These are phyloP conservation scores for Leccinum broughii DNA, from an alignment of 768 basidiomycete genomes.

Conservation along the genomic window DNA sequence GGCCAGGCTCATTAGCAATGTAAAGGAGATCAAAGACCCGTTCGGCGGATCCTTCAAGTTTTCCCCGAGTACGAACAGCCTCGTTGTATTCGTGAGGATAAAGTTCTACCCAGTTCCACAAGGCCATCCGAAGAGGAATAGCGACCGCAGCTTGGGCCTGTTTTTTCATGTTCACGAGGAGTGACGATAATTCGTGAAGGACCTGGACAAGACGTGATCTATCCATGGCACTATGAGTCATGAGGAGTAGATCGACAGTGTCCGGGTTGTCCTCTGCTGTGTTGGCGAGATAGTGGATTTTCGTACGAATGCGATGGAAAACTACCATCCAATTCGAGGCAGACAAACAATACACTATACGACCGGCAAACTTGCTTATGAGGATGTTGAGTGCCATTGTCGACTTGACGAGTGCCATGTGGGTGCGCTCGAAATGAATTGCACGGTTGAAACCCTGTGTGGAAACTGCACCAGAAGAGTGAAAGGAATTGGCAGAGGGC, in stretches of 20 bases:
- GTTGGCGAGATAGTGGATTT: conserved; percentile 65
- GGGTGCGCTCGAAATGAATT: conserved; percentile 58
- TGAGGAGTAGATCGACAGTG: conserved; percentile 70
- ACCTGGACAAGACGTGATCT: conserved; percentile 65
- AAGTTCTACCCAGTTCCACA: conserved; percentile 90
- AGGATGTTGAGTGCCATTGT: conserved; percentile 55
- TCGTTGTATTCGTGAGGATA: conserved; percentile 81
- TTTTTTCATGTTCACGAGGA: conserved; percentile 78
- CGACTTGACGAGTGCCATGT: conserved; percentile 58
- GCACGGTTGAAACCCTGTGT: conserved; percentile 26
- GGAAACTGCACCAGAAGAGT: conserved; percentile 39
- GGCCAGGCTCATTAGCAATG: conserved; percentile 42
- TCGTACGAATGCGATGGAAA: conserved; percentile 63
- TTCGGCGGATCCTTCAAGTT: conserved; percentile 80
- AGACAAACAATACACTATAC: conserved; percentile 83
- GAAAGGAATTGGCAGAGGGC: conserved; percentile 43
- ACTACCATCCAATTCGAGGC: conserved; percentile 86
- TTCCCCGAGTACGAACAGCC: conserved; percentile 58
- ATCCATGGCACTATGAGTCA: conserved; percentile 78
- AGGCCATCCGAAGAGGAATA: conserved; percentile 66
- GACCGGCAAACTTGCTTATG: conserved; percentile 71
- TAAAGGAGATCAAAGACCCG: conserved; percentile 82
- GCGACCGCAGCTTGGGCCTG: conserved; percentile 75
- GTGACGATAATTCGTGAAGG: conserved; percentile 76
- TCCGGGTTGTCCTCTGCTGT: conserved; percentile 58